Evolutionary conservation across 306 rosid genomes (phyloP), one percentile per base, ranked within the genome.

Genomic region (Calophaca sinica): DNA sequence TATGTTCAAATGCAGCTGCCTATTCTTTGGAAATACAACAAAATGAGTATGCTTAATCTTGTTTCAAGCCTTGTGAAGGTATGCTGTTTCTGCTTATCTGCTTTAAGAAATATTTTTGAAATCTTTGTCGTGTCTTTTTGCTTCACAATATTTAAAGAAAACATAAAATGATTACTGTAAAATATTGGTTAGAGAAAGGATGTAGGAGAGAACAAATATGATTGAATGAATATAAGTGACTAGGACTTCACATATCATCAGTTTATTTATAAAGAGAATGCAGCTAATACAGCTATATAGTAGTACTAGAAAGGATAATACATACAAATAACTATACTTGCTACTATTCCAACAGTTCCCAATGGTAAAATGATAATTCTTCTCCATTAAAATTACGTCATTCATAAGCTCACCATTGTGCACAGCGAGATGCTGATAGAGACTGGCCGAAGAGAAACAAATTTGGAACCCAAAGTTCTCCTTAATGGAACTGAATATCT

Each of bases 21-120:
- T 49, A 86, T 81, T 60, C 70, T 94, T 66, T 92, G 94, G 94
- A 87, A 77, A 81, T 90, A 90, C 89, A 94, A 94, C 87, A 90
- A 84, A 88, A 88, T 85, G 90, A 94, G 99, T 80, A 76, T 94
- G 96, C 93, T 94, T 58, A 88, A 94, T 81, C 98, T 91, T 63
- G 89, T 91, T 68, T 90, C 91, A 53, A 88, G 88, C 81, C 82
- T 94, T 68, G 88, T 82, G 72, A 85, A 89, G 98, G 98, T 94
- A 87, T 62, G 74, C 26, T 36, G 53, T 72, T 62, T 57, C 60
- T 75, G 66, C 75, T 45, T 66, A 49, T 67, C 50, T 61, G 46
- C 46, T 46, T 59, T 72, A 83, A 42, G 55, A 70, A 78, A 59
- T 35, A 44, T 76, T 10, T 7, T 46, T 57, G 12, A 38, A 68